Base-by-base conservation (phyloP, 2,329 filamentous ascomycete genomes). In the Fusarium newnesense region DNA sequence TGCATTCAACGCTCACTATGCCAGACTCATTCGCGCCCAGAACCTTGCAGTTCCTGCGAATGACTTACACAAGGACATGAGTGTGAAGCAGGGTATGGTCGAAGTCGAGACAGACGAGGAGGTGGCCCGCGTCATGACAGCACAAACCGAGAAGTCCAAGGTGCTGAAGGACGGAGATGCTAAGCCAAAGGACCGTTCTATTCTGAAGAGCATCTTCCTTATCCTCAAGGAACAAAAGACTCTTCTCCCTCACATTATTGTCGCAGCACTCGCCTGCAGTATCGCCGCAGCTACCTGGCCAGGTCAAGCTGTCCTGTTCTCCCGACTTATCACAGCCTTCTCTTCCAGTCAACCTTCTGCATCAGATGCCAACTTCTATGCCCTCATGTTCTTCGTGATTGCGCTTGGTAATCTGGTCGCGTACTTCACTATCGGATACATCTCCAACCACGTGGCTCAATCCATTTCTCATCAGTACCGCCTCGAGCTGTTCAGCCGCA, bases 331-430 rank as follows among this genome's bases (percentile, higher is more conserved):
- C 24, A 70, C 73, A 1, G 74, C 77, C 7, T 82, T 82, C 53
- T 62, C 66, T 3, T 50, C 64, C 4, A 34, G n/a, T 6, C 28
- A 66, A 12, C 54, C 69, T 1, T 70, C 69, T 10, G 46, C 52
- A 5, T 70, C 69, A 7, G 60, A 72, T 26, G 70, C 53, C 10
- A 83, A 87, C 68, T 87, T 87, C 72, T 69, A 77, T 21, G 58
- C 78, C 7, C 69, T 79, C 8, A 80, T 80, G 77, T 79, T 78
- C 57, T 76, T 80, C 19, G 72, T 79, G 39, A 75, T 79, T 52
- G 70, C 76, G 0, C 44, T 78, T 9, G 78, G 72, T 11, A 71
- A 70, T 34, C 37, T 78, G 4, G 50, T 77, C 26, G 61, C 67
- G 0, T 79, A 80, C 34, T 74, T 68, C 21, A 47, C 67, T 21